Evolutionary conservation across 164 flowering plant species (phyloP), one percentile per base, ranked within the genome.

Genomic region (Warburgia ugandensis): DNA sequence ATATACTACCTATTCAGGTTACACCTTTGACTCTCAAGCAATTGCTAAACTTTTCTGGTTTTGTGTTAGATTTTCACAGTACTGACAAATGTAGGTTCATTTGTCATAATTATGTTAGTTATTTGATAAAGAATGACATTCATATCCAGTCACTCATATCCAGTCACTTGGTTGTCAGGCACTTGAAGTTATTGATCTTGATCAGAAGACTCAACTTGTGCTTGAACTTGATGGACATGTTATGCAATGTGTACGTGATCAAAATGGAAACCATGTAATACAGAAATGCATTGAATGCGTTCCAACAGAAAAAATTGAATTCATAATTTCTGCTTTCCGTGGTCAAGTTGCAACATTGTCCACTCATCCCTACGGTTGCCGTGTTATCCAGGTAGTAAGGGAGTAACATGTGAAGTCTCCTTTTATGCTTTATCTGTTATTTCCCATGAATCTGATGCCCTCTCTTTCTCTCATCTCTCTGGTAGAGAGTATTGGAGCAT

Each of bases 301-400:
- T 12, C 92, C 97, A 1, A 52, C 67, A 12, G 78, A 75, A 11
- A 65, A 65, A 49, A 76, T 86, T 61, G 79, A 61, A 39, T 89
- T 89, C 55, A 80, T 89, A 5, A 74, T 89, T 32, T 70, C 79
- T 56, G 59, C 95, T 45, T 84, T 89, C 49, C 73, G 49, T 43
- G 85, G 81, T 63, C 90, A 89, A 61, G 97, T 89, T 68, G 79
- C 76, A 16, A 60, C 72, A n/a, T 82, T 89, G 50, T 77, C 95
- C 11, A 84, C 68, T 20, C 97, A 89, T 74, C 90, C 97, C 2
- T 89, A 89, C 72, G 97, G 97, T 42, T 89, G 95, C 48, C 97
- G 97, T 62, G 97, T 89, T 46, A 84, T 89, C 36, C 97, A 89
- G 94, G 97, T 88, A 67, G 52, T 4, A 2, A 6, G 9, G 29